phyloP scores from a whole-genome alignment of 176 grass and related monocot genomes.

The Phyllostachys edulis region DNA sequence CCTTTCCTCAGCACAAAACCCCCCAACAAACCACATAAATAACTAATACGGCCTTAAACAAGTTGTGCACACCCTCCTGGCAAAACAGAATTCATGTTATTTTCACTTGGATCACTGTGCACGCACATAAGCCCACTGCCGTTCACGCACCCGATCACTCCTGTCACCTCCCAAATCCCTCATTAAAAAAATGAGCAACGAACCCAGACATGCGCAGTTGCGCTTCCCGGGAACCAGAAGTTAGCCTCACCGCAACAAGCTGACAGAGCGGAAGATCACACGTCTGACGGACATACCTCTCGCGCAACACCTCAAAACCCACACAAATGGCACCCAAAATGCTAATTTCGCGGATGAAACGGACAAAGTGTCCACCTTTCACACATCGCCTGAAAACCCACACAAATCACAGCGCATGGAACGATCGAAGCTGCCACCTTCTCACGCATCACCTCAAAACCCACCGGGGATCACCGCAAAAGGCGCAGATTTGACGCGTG shows the following conservation, averaged over 20 bases:
- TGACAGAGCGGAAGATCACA: neutral
- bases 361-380: neutral
- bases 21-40: neutral
- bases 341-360: neutral
- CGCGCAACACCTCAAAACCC: neutral
- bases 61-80: neutral
- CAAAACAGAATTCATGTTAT: conserved; percentile 2
- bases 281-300: neutral
- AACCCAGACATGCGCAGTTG: neutral
- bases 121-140: neutral
- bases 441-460: conserved; percentile 3
- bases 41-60: neutral
- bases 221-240: neutral
- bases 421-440: conserved; percentile 22
- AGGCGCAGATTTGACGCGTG: conserved; percentile 5
- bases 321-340: neutral
- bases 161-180: conserved; percentile 10
- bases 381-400: neutral
- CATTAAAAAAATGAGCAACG: neutral
- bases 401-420: neutral
- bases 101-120: conserved; percentile 3
- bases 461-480: neutral
- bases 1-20: neutral
- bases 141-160: neutral
- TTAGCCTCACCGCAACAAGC: neutral